Conservation (phyloP, 306 rosid genomes). For the Castanea sativa region DNA sequence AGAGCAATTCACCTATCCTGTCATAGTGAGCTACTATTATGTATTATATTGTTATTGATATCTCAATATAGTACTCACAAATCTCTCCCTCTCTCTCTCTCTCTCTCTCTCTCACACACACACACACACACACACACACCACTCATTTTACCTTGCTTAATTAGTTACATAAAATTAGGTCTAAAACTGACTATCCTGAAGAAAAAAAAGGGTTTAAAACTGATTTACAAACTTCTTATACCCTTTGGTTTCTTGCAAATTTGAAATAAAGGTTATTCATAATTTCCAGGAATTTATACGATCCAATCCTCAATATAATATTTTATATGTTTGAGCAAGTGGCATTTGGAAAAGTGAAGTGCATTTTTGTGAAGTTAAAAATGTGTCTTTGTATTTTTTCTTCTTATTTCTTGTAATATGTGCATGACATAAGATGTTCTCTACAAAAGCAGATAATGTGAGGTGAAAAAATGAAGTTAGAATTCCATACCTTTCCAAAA, state of each 20-base stretch:
- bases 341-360: not conserved
- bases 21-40: not conserved
- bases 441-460: not conserved
- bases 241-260: no score
- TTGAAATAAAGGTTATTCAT: not conserved
- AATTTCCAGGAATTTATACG: not conserved
- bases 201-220: no score
- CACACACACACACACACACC: not conserved
- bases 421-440: not conserved
- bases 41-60: not conserved
- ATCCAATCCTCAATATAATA: not conserved
- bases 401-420: not conserved
- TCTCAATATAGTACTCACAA: not conserved
- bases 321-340: not conserved
- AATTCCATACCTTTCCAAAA: conserved; percentile 89
- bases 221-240: no score
- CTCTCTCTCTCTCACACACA: no score
- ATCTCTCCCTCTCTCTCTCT: not conserved
- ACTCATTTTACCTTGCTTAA: not conserved
- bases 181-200: no score
- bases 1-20: not conserved
- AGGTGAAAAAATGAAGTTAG: conserved; percentile 15
- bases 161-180: no score
- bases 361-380: not conserved
- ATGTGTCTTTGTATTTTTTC: not conserved